Evolutionary conservation across 169 alveolate genomes (phyloP).

Genomic region (Plasmodium vinckei): DNA sequence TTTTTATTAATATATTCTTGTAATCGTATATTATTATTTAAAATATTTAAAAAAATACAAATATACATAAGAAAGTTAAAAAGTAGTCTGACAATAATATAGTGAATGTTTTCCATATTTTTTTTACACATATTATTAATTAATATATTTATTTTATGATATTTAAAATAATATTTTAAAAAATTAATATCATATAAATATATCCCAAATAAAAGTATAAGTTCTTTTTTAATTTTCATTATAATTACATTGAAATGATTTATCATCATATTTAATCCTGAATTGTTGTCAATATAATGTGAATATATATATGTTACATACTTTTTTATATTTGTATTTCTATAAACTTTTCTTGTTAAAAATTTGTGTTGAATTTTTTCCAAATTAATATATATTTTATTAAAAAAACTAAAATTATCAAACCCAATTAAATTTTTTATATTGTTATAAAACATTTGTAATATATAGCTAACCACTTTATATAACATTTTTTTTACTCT

Average conservation of each 20-base stretch:
- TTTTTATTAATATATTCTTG: conserved; percentile 9
- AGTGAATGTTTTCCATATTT: conserved; percentile 33
- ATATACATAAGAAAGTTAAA: conserved; percentile 52
- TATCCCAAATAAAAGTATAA: conserved; percentile 46
- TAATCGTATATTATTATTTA: conserved; percentile 36
- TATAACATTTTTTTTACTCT: conserved; percentile 12
- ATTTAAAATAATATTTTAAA: conserved; percentile 60
- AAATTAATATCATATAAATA: conserved; percentile 39
- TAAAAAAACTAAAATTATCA: conserved; percentile 53
- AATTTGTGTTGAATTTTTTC: conserved; percentile 7
- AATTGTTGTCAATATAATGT: neutral
- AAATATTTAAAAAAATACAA: conserved; percentile 24
- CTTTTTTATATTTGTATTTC: conserved; percentile 9
- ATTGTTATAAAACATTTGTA: conserved; percentile 37
- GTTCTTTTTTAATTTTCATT: conserved; percentile 32
- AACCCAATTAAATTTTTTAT: conserved; percentile 55
- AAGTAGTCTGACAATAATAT: conserved; percentile 28
- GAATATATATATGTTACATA: conserved; percentile 59
- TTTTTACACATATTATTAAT: neutral
- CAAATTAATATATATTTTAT: conserved; percentile 45
- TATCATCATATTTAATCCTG: neutral
- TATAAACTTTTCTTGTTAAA: conserved; percentile 22
- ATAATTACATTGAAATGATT: conserved; percentile 24
- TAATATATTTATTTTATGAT: conserved; percentile 12
- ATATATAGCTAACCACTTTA: conserved; percentile 22